Evolutionary conservation across 169 alveolate genomes (phyloP).

Genomic region (Besnoitia besnoiti): DNA sequence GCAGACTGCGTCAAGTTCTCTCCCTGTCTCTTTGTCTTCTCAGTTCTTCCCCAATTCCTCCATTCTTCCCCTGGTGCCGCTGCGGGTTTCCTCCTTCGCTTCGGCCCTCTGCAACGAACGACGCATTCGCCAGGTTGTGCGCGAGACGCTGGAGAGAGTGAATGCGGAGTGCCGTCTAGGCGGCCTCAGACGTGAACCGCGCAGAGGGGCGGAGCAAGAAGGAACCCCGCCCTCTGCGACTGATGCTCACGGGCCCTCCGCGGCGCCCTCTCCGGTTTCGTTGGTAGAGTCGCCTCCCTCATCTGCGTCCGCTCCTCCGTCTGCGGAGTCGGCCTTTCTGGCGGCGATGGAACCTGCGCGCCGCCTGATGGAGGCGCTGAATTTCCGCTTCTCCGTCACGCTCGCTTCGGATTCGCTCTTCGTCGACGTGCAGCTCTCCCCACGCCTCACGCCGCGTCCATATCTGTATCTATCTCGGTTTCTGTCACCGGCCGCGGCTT

Average conservation of each 20-base stretch:
- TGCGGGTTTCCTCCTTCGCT: not conserved
- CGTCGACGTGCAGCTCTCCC: slow-evolving; percentile 26
- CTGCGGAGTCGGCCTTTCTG: not conserved
- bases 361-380: slow-evolving; percentile 27
- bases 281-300: not conserved
- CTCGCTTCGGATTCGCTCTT: not conserved
- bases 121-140: not conserved
- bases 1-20: too few species aligned
- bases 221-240: too few species aligned
- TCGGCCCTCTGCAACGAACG: slow-evolving; percentile 3
- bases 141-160: not conserved
- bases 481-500: not conserved
- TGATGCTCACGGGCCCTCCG: not conserved
- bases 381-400: not conserved
- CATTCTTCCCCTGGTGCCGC: not conserved
- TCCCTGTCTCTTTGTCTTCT: not conserved
- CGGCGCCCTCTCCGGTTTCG: not conserved
- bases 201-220: too few species aligned
- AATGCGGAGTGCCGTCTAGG: not conserved
- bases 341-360: not conserved
- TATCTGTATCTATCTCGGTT: not conserved
- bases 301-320: not conserved
- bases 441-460: slow-evolving; percentile 28
- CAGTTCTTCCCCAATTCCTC: slow-evolving; percentile 21
- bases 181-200: too few species aligned